Evolutionary conservation across 352 stramenopile species (phyloP), one percentile per base, ranked within the genome.

Genomic region (Globisporangium solare): DNA sequence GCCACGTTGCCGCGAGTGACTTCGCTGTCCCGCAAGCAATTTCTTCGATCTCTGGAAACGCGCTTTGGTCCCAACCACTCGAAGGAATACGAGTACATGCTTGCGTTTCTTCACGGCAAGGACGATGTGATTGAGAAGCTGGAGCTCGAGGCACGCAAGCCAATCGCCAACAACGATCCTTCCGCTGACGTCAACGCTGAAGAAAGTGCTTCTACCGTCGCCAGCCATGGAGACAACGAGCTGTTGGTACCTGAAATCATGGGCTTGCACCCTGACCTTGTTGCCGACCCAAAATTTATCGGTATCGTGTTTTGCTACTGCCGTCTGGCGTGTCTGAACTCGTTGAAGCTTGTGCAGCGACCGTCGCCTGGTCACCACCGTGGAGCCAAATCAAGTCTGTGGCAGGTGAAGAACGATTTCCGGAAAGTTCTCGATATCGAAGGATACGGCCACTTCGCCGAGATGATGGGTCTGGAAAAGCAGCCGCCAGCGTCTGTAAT

Each of bases 281-380:
- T 89, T 40, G 70, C 76, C 2, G 80, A 92, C 66, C 76, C 83
- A 7, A 74, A 81, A 56, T 89, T 92, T 39, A 72, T 92, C 18
- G 79, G 78, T 56, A 79, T 92, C 20, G 83, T 90, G 15, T 86
- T 92, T 52, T 90, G 76, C 67, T 92, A 90, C 67, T 90, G 80
- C 54, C 78, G 83, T 5, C 55, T 90, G 54, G 83, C 83, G 54
- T 92, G 83, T 58, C 55, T 92, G n/a, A 92, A 92, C 67, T 86
- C 83, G 53, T 70, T 89, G 27, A 88, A 89, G 68, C 77, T 92
- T 48, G 77, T 90, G 73, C 68, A 83, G 27, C 73, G 79, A 14
- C 72, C 73, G 20, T 58, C 68, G 6, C 50, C 68, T 2, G 76
- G 78, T 1, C 70, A 86, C 52, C 70, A 74, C 53, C 73, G 76